Percentiles rank a stretch among this genome's conserved stretches.
Evolutionary conservation across 202 grass and related monocot species (phyloP).

Genomic region (Carex arenaria): DNA sequence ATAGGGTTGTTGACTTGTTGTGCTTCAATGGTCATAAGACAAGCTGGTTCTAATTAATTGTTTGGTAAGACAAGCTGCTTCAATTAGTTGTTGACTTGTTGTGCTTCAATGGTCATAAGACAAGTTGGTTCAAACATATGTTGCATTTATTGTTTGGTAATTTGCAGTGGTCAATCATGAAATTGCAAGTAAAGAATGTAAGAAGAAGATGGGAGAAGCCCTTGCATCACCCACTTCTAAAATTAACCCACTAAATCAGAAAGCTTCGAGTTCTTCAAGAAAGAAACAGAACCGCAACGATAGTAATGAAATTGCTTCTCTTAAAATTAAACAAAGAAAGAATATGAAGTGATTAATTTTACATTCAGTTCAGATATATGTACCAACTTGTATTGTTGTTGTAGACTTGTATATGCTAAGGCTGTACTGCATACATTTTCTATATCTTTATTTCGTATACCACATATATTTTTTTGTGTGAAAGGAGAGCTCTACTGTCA

Average conservation of each 20-base stretch:
- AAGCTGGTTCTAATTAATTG: neutral
- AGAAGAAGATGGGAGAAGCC: conserved; percentile 64
- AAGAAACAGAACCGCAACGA: neutral
- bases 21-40: no score
- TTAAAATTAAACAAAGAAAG: neutral
- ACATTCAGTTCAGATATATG: neutral
- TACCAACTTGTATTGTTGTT: neutral
- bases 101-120: neutral
- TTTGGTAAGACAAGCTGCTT: no score
- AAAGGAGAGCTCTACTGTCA: neutral
- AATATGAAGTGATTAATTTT: neutral
- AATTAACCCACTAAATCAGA: neutral
- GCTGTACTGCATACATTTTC: neutral
- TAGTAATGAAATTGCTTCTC: neutral
- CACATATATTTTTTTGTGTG: neutral
- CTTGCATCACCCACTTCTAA: neutral
- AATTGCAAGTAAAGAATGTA: conserved; percentile 73
- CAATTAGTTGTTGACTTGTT: neutral
- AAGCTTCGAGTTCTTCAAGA: conserved; percentile 1
- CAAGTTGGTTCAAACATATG: neutral
- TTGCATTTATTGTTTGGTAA: conserved; percentile 5
- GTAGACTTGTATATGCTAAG: neutral
- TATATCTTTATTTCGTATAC: neutral
- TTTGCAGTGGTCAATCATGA: conserved; percentile 68
- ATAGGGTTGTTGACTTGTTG: neutral